Evolutionary conservation across 2,329 filamentous ascomycete species (phyloP), one percentile per base, ranked within the genome.

Genomic region (Malbranchea zuffiana): DNA sequence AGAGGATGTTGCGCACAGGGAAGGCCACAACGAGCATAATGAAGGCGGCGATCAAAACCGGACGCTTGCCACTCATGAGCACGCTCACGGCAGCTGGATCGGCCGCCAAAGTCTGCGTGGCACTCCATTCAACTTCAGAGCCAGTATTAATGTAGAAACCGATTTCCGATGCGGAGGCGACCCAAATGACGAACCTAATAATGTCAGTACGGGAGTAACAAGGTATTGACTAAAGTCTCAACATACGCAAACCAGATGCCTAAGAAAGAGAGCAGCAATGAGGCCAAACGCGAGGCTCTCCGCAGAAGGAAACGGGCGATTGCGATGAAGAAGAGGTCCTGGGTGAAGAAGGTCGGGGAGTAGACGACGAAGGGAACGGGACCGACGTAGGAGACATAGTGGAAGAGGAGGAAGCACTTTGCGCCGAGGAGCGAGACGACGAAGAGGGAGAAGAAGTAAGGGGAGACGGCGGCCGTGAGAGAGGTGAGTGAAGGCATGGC

Each of bases 91-190:
- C 50, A 19, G 45, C 50, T 1, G 49, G 44, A 18, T 53, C 50
- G 27, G 40, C 44, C 11, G 46, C 45, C 4, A 52, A 43, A 19
- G 43, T 48, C 15, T 44, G 47, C 2, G 49, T 48, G 15, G 49
- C 45, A 34, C 46, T 42, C 50, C 50, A 53, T 26, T 45, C 48
- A 25, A 51, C 39, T 19, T 53, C 50, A 19, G 44, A 45, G 17
- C 50, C 48, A n/a, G 50, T 53, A 8, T 52, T 46, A 12, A 47
- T 39, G 30, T 48, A 53, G 26, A 53, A 53, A 0, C 47, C 48
- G 7, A 52, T 47, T 39, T 11, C 44, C 44, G 24, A 51, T 32
- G 18, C 16, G 29, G 10, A 49, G 52, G 30, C 19, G n/a, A 12
- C 17, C 16, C 8, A 12, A 30, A 16, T 10, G 10, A 17, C 25